Evolutionary conservation across 805 yeast species (phyloP).

Genomic region (Wickerhamiella vanderwaltii): DNA sequence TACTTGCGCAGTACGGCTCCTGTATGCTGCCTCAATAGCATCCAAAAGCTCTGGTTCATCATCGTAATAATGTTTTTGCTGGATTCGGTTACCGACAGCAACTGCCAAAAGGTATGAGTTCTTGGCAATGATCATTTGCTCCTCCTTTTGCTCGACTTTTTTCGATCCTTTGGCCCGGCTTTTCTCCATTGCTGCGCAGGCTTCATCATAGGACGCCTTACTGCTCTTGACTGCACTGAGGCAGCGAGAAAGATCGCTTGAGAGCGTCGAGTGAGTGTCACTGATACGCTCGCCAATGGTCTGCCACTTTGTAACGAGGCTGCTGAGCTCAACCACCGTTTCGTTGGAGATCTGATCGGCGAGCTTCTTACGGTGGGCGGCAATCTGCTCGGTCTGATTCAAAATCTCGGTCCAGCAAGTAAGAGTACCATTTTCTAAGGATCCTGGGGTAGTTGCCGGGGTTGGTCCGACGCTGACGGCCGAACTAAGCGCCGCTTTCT

Average conservation of each 20-base stretch:
- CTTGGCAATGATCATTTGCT: constrained; percentile 79
- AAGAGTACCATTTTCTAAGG: constrained; percentile 73
- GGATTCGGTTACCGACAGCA: constrained; percentile 75
- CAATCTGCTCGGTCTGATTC: constrained; percentile 67
- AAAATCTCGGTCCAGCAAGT: constrained; percentile 86
- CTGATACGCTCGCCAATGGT: constrained; percentile 44
- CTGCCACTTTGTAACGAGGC: constrained; percentile 42
- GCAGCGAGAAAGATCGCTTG: constrained; percentile 34
- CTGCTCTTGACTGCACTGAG: constrained; percentile 49
- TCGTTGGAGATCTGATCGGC: constrained; percentile 47
- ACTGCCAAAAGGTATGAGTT: constrained; percentile 71
- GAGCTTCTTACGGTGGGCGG: constrained; percentile 51
- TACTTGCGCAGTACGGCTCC: constrained; percentile 56
- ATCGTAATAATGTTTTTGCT: constrained; percentile 86
- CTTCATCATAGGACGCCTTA: constrained; percentile 66
- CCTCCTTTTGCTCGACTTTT: constrained; percentile 48
- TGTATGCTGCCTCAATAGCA: constrained; percentile 70
- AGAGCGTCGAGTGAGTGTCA: constrained; percentile 46
- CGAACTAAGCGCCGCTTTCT: constrained; percentile 59
- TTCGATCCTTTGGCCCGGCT: constrained; percentile 59
- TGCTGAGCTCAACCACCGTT: constrained; percentile 48
- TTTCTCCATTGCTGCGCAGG: constrained; percentile 69
- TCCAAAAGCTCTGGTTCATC: constrained; percentile 87
- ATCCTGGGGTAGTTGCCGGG: constrained; percentile 89
- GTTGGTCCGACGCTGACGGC: constrained; percentile 75